These are phyloP conservation scores for Candida anglica DNA, from an alignment of 805 yeast genomes.

Conservation along the genomic window DNA sequence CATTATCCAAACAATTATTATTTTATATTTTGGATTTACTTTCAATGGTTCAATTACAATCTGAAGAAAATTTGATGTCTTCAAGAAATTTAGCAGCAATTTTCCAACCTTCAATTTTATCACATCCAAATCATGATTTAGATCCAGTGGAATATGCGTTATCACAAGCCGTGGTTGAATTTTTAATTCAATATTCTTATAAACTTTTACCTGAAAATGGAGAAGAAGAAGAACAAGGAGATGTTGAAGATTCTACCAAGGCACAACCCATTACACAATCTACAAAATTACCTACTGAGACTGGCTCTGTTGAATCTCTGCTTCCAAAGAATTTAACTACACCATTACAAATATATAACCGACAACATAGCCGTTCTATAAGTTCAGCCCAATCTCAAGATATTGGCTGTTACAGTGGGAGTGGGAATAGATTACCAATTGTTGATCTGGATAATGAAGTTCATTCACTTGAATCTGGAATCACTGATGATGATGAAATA, in stretches of 20 bases:
- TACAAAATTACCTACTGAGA: neutral
- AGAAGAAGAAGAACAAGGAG: conserved; percentile 1
- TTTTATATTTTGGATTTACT: conserved; percentile 84
- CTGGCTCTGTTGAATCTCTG: neutral
- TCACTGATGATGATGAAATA: conserved; percentile 18
- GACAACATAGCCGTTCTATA: conserved; percentile 34
- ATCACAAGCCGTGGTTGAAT: conserved; percentile 82
- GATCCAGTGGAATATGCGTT: conserved; percentile 87
- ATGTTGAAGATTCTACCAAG: conserved; percentile 3
- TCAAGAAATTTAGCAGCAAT: conserved; percentile 91
- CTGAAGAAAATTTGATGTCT: conserved; percentile 82
- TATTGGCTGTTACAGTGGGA: conserved; percentile 31
- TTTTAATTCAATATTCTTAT: conserved; percentile 81
- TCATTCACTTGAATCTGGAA: conserved; percentile 31
- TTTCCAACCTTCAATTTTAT: conserved; percentile 92
- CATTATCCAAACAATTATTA: conserved; percentile 73
- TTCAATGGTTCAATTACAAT: conserved; percentile 76
- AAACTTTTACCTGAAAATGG: conserved; percentile 59
- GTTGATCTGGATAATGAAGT: conserved; percentile 44
- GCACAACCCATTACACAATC: neutral
- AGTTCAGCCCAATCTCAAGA: conserved; percentile 30
- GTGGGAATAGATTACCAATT: conserved; percentile 37
- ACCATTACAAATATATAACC: conserved; percentile 3
- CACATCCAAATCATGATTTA: conserved; percentile 91
- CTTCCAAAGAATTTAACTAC: no score